Evolutionary conservation across 345 rosid species (phyloP).

Genomic region (Orychophragmus violaceus): DNA sequence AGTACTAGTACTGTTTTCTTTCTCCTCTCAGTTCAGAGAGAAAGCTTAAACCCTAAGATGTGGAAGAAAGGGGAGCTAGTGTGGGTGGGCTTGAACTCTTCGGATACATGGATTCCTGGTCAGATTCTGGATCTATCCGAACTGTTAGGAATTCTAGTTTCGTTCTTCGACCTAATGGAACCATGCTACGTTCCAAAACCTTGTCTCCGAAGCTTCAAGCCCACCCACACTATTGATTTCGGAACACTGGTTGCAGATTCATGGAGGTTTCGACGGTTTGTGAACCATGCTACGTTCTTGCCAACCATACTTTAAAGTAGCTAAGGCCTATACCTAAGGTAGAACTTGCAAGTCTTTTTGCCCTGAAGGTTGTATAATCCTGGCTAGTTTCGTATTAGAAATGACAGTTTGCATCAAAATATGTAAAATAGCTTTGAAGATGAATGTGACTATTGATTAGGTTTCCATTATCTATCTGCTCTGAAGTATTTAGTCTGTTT

Average conservation of each 20-base stretch:
- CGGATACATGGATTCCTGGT: slow-evolving; percentile 27
- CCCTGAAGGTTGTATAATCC: not conserved
- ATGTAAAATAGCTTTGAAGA: not conserved
- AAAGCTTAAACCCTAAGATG: slow-evolving; percentile 19
- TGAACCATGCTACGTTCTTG: too few species aligned
- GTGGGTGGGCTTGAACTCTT: not conserved
- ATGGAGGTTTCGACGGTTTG: not conserved
- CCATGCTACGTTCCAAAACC: slow-evolving; percentile 17
- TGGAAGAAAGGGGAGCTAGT: slow-evolving; percentile 25
- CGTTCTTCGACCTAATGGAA: slow-evolving; percentile 21
- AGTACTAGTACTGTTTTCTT: too few species aligned
- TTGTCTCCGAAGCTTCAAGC: slow-evolving; percentile 21
- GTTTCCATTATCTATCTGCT: not conserved
- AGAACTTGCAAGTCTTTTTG: not conserved
- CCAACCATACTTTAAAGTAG: too few species aligned
- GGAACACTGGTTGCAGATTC: slow-evolving; percentile 2
- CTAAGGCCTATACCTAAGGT: not conserved
- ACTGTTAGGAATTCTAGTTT: not conserved
- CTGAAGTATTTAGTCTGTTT: not conserved
- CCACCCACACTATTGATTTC: too few species aligned
- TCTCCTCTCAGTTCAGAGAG: too few species aligned
- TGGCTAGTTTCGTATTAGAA: slow-evolving; percentile 6
- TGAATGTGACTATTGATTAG: not conserved
- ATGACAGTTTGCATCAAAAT: not conserved
- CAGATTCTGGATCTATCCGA: slow-evolving; percentile 16